phyloP scores from a whole-genome alignment of 352 stramenopile genomes.

The Paralagenidium karlingii region DNA sequence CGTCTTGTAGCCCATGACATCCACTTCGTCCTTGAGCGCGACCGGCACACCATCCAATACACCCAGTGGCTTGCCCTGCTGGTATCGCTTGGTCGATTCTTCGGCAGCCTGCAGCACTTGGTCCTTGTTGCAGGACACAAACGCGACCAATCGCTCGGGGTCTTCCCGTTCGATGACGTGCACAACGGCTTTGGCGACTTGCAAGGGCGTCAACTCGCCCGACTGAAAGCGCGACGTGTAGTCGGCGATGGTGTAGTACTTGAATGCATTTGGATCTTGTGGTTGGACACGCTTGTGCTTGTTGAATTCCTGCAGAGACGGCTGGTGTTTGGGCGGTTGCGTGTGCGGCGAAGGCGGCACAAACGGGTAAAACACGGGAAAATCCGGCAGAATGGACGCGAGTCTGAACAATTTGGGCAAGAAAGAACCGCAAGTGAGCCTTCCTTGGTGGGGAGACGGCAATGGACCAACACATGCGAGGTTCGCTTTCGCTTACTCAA shows the following conservation, averaged over 20 bases:
- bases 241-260: conserved; percentile 54
- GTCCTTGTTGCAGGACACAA: conserved; percentile 62
- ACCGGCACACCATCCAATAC: conserved; percentile 83
- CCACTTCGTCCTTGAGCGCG: conserved; percentile 80
- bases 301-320: conserved; percentile 18
- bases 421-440: background rate
- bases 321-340: conserved; percentile 9
- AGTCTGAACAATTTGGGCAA: background rate
- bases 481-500: conserved; percentile 4
- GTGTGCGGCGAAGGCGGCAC: conserved; percentile 18
- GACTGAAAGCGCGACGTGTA: conserved; percentile 45
- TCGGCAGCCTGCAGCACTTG: conserved; percentile 53
- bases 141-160: conserved; percentile 43
- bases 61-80: conserved; percentile 38
- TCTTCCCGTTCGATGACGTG: conserved; percentile 26
- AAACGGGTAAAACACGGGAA: conserved; percentile 78
- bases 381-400: conserved; percentile 41
- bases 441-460: background rate
- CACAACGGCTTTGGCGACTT: conserved; percentile 55
- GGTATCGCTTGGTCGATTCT: conserved; percentile 56
- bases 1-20: conserved; percentile 50
- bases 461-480: background rate
- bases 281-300: conserved; percentile 5
- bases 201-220: conserved; percentile 32
- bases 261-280: conserved; percentile 16